A percentile compares a stretch with the other conserved stretches of the same genome.
phyloP scores from a whole-genome alignment of 2,329 filamentous ascomycete species.

The Pleurostoma richardsiae region DNA sequence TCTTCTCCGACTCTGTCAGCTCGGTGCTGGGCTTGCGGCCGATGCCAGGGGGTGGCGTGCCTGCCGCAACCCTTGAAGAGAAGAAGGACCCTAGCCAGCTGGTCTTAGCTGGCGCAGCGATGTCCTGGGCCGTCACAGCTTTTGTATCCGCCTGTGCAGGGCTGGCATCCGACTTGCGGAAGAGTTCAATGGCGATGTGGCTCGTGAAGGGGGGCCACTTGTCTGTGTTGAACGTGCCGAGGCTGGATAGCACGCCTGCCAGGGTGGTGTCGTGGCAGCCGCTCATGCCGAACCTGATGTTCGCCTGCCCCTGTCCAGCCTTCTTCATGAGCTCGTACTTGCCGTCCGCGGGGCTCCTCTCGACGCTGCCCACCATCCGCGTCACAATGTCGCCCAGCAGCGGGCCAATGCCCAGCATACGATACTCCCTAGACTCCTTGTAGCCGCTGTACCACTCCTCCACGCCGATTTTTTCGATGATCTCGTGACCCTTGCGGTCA shows the following conservation, averaged over 20 bases:
- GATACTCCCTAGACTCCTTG: conserved; percentile 77
- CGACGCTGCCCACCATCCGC: conserved; percentile 65
- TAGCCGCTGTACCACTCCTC: conserved; percentile 96
- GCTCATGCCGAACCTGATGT: conserved; percentile 69
- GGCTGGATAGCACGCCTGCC: conserved; percentile 67
- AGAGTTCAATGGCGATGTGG: conserved; percentile 87
- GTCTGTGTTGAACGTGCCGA: conserved; percentile 70
- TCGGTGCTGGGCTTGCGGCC: conserved; percentile 54
- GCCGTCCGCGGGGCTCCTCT: conserved; percentile 49
- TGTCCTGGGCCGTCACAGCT: conserved; percentile 16
- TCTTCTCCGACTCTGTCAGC: conserved; percentile 52
- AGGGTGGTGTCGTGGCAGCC: conserved; percentile 95
- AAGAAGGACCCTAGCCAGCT: conserved; percentile 28
- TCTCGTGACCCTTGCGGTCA: conserved; percentile 62
- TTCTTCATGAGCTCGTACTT: conserved; percentile 39
- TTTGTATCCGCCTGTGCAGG: conserved; percentile 3
- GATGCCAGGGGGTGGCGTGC: conserved; percentile 39
- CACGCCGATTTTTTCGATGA: conserved; percentile 70
- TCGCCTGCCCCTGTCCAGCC: conserved; percentile 29
- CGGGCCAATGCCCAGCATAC: conserved; percentile 80
- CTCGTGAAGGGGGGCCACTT: conserved; percentile 93
- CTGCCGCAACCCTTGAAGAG: conserved; percentile 15
- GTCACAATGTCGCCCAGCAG: conserved; percentile 79
- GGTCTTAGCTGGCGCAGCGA: conserved; percentile 17
- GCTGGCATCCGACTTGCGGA: conserved; percentile 46